A percentile compares a stretch with the other conserved stretches of the same genome.
Evolutionary conservation across 2,329 filamentous ascomycete genomes (phyloP).

Genomic region (Escovopsis sp.): DNA sequence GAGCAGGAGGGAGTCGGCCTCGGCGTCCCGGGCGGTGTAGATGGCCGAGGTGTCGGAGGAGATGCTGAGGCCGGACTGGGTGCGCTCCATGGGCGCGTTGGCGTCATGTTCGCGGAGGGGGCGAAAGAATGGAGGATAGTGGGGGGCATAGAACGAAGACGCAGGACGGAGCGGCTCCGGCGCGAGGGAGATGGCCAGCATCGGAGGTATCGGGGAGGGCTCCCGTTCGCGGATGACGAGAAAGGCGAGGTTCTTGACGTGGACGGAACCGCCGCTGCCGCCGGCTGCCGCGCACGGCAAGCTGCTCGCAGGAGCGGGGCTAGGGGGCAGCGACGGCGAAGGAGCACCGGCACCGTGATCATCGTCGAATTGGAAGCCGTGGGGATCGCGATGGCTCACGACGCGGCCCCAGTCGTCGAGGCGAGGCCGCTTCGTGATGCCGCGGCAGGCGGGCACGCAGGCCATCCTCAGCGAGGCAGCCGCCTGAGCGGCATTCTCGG

Average conservation of each 20-base stretch:
- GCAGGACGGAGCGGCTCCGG: constrained; percentile 3
- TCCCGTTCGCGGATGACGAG: constrained; percentile 24
- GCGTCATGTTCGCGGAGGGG: constrained; percentile 1
- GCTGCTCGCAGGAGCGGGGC: background rate
- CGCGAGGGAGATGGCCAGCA: constrained; percentile 8
- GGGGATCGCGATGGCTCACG: constrained; percentile 2
- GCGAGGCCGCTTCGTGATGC: constrained; percentile 5
- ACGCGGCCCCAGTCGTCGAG: constrained; percentile 6
- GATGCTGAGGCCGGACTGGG: constrained; percentile 34
- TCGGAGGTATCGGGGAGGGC: constrained; percentile 5
- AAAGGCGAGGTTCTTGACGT: constrained; percentile 20
- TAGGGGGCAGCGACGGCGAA: background rate
- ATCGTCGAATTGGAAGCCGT: constrained; percentile 1
- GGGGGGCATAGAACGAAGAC: constrained; percentile 1
- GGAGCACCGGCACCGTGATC: background rate
- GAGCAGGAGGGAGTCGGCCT: constrained; percentile 17
- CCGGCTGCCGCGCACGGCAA: too few relatives aligned
- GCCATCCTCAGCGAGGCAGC: background rate
- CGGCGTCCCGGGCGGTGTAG: constrained; percentile 16
- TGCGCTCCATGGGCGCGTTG: constrained; percentile 27
- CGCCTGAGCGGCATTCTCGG: constrained; percentile 1
- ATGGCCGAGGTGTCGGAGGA: constrained; percentile 24
- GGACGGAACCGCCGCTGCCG: constrained; percentile 12
- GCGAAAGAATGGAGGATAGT: constrained; percentile 11
- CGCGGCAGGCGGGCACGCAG: constrained; percentile 4